A percentile compares a stretch with the other conserved stretches of the same genome.
These are phyloP conservation scores for Simplicillium aogashimaense DNA, from an alignment of 2,329 filamentous ascomycete species.

Conservation along the genomic window DNA sequence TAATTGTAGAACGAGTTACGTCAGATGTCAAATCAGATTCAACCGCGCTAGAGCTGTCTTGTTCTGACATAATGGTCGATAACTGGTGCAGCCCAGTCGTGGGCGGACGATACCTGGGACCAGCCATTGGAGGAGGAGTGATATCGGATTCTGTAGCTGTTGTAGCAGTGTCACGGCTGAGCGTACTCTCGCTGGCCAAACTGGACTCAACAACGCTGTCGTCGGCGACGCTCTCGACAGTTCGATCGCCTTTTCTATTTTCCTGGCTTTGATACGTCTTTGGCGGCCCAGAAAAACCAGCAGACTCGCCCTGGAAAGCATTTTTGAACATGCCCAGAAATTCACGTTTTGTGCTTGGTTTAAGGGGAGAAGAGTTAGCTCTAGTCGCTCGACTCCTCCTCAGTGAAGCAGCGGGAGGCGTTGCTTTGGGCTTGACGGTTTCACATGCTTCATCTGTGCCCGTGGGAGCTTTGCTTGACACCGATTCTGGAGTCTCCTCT, in stretches of 20 bases:
- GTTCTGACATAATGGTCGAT: conserved; percentile 46
- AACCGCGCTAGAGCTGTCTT: conserved; percentile 30
- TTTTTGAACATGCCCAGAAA: conserved; percentile 50
- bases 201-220: conserved; percentile 12
- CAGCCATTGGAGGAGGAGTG: conserved; percentile 16
- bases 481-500: background rate
- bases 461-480: background rate
- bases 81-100: conserved; percentile 45
- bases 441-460: background rate
- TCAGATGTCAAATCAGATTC: conserved; percentile 42
- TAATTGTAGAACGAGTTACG: conserved; percentile 37
- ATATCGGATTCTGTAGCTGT: conserved; percentile 10
- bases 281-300: conserved; percentile 31
- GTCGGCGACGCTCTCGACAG: conserved; percentile 14
- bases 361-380: conserved; percentile 36
- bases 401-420: conserved; percentile 22
- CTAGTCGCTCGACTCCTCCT: conserved; percentile 48
- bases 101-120: conserved; percentile 32
- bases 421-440: conserved; percentile 11
- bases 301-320: conserved; percentile 54
- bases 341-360: conserved; percentile 34
- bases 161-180: conserved; percentile 9
- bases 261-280: conserved; percentile 39
- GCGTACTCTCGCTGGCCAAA: no score
- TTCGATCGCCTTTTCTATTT: conserved; percentile 20